Percentiles rank a stretch among this genome's conserved stretches.
These are phyloP conservation scores for Lachnellula arida DNA, from an alignment of 2,329 filamentous ascomycete species.

Conservation along the genomic window DNA sequence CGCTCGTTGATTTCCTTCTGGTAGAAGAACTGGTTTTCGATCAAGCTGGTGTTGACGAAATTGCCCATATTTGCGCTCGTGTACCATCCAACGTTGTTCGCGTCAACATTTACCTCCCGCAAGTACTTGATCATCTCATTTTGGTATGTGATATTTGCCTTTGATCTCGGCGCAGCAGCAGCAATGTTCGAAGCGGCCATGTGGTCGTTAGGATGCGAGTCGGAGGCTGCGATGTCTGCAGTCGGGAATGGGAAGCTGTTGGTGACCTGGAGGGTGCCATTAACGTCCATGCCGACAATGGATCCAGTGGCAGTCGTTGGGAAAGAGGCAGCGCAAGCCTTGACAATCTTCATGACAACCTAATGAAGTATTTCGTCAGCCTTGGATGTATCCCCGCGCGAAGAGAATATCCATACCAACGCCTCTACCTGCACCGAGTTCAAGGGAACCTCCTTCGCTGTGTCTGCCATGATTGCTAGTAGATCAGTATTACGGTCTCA, in stretches of 20 bases:
- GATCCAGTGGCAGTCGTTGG: conserved; percentile 86
- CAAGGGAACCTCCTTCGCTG: conserved; percentile 63
- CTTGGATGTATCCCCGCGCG: conserved; percentile 23
- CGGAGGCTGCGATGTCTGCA: conserved; percentile 63
- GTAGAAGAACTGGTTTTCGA: conserved; percentile 98
- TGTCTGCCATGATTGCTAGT: conserved; percentile 49
- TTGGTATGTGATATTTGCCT: conserved; percentile 84
- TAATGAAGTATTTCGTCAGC: conserved; percentile 36
- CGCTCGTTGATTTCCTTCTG: conserved; percentile 86
- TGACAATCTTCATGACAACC: conserved; percentile 98
- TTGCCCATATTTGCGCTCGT: conserved; percentile 98
- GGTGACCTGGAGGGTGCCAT: conserved; percentile 79
- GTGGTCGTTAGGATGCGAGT: conserved; percentile 67
- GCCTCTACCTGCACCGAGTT: conserved; percentile 92
- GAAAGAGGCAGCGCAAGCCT: conserved; percentile 84
- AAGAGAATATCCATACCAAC: conserved; percentile 59
- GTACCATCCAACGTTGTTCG: conserved; percentile 98
- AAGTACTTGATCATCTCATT: conserved; percentile 96
- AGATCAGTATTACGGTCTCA: background rate
- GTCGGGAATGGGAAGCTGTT: conserved; percentile 94
- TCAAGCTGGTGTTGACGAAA: conserved; percentile 89
- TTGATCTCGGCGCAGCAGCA: conserved; percentile 84
- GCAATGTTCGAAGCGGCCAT: conserved; percentile 65
- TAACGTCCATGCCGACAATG: conserved; percentile 88
- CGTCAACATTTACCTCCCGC: conserved; percentile 96